phyloP scores from a whole-genome alignment of 129 eudicot species.

The Artemisia annua region DNA sequence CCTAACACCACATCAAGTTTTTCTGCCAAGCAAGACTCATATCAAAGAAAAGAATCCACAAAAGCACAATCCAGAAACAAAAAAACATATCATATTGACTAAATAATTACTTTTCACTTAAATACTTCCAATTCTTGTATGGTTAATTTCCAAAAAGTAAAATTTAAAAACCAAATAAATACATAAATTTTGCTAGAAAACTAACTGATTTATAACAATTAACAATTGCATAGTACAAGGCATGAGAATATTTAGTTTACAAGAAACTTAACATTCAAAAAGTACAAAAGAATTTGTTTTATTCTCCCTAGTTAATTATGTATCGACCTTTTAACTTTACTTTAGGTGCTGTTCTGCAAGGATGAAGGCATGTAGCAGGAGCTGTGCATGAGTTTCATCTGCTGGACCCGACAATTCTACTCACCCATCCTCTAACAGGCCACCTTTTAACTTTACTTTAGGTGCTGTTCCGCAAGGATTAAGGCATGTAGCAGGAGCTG shows the following conservation, averaged over 20 bases:
- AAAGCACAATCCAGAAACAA: not conserved
- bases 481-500: slow-evolving; percentile 55
- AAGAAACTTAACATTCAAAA: not conserved
- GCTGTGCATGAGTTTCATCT: slow-evolving; percentile 49
- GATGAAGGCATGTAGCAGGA: slow-evolving; percentile 52
- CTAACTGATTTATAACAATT: not conserved
- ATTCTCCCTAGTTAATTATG: not conserved
- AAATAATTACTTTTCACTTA: too few relatives aligned
- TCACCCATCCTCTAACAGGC: slow-evolving; percentile 37
- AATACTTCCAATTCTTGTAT: too few relatives aligned
- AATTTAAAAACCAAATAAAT: not conserved
- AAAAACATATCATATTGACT: too few relatives aligned
- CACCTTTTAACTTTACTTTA: slow-evolving; percentile 7
- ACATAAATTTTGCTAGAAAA: not conserved
- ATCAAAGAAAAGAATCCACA: not conserved
- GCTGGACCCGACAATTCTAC: slow-evolving; percentile 42
- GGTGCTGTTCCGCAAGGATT: slow-evolving; percentile 40
- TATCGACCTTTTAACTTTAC: slow-evolving; percentile 8
- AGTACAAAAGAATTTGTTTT: not conserved
- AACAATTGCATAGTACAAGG: not conserved
- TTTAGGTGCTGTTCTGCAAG: slow-evolving; percentile 33
- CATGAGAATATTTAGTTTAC: slow-evolving; percentile 8
- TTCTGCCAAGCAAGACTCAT: not conserved
- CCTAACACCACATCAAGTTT: not conserved
- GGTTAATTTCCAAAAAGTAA: not conserved